These are phyloP conservation scores for Pseudogymnoascus sp. DNA, from an alignment of 2,329 filamentous ascomycete genomes.

Conservation along the genomic window DNA sequence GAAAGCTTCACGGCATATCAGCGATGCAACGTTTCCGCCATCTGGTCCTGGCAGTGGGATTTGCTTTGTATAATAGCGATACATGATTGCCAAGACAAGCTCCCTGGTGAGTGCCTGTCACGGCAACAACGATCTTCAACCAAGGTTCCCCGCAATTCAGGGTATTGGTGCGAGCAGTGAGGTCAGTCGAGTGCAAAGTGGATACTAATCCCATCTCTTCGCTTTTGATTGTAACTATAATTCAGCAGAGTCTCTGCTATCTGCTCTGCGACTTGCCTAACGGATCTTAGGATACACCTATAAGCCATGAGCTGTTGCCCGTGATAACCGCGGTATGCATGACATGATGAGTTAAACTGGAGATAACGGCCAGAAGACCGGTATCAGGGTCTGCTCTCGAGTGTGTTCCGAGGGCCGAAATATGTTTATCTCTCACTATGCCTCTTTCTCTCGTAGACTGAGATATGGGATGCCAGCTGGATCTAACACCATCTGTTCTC, in stretches of 20 bases:
- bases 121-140: neutral
- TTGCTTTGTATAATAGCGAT: neutral
- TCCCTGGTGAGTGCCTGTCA: neutral
- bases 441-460: neutral
- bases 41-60: neutral
- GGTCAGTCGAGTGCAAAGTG: neutral
- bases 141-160: neutral
- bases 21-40: neutral
- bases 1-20: neutral
- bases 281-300: neutral
- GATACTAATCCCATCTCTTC: neutral
- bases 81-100: neutral
- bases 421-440: neutral
- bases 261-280: neutral
- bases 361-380: neutral
- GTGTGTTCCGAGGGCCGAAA: neutral
- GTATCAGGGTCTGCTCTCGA: neutral
- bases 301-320: neutral
- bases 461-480: neutral
- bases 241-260: neutral
- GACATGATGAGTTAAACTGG: neutral
- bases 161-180: neutral
- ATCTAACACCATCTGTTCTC: too few relatives aligned
- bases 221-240: neutral
- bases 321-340: neutral